These are phyloP conservation scores for Arthrobotrys musiformis DNA, from an alignment of 2,329 filamentous ascomycete genomes.

Conservation along the genomic window DNA sequence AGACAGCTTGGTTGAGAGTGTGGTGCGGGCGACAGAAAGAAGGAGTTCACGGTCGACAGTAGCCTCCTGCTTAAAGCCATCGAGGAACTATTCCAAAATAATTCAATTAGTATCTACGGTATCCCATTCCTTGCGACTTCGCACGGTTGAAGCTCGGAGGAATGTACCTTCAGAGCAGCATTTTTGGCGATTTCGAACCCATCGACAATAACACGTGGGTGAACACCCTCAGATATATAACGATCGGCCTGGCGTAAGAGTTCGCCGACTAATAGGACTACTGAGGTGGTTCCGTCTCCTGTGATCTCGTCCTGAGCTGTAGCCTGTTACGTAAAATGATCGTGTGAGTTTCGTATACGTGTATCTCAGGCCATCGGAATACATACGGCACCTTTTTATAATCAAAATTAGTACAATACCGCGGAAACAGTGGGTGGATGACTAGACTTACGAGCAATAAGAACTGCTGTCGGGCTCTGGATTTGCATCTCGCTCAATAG, in stretches of 20 bases:
- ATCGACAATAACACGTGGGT: conserved; percentile 95
- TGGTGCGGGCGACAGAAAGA: conserved; percentile 90
- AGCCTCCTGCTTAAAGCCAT: conserved; percentile 87
- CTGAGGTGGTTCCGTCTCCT: conserved; percentile 96
- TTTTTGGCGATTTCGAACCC: conserved; percentile 97
- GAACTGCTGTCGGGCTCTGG: conserved; percentile 95
- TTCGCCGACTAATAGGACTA: conserved; percentile 94
- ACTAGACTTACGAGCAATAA: conserved; percentile 70
- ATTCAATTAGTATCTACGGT: conserved; percentile 11
- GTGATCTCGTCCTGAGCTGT: conserved; percentile 99
- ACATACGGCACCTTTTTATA: conserved; percentile 57
- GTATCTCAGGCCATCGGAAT: neutral
- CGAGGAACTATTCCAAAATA: conserved; percentile 76
- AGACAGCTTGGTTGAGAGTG: conserved; percentile 94
- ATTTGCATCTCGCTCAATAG: conserved; percentile 84
- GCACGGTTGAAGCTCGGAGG: conserved; percentile 45
- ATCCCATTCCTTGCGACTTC: neutral
- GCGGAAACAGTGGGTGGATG: neutral
- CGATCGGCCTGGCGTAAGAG: conserved; percentile 96
- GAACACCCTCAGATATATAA: conserved; percentile 95
- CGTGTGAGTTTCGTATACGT: conserved; percentile 44
- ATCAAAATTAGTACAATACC: neutral
- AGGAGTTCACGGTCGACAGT: conserved; percentile 94
- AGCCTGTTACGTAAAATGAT: conserved; percentile 71
- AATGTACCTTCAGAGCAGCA: conserved; percentile 81